Evolutionary conservation across 345 rosid species (phyloP).

Genomic region (Aegle marmelos): DNA sequence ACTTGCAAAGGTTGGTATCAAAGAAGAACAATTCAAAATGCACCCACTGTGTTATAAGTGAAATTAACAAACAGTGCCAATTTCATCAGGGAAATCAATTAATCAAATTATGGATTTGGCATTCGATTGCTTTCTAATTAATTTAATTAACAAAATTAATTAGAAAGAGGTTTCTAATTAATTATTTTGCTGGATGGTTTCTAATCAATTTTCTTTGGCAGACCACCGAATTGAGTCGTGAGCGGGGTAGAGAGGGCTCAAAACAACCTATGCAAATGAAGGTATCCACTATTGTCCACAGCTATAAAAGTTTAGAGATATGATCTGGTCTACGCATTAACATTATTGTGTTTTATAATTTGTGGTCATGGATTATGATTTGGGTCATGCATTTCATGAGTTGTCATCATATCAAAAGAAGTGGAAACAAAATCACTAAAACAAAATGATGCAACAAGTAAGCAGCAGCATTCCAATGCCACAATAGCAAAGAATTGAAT

Average conservation of each 20-base stretch:
- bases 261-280: too few relatives aligned
- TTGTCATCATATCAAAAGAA: slow-evolving; percentile 5
- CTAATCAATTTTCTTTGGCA: too few relatives aligned
- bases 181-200: too few relatives aligned
- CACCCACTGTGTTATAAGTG: neutral
- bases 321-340: neutral
- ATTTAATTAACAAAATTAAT: too few relatives aligned
- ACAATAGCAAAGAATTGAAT: neutral
- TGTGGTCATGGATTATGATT: neutral
- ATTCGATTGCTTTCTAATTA: neutral
- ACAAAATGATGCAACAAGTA: slow-evolving; percentile 11
- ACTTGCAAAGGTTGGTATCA: neutral
- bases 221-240: too few relatives aligned
- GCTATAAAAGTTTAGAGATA: neutral
- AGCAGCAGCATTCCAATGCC: slow-evolving; percentile 9
- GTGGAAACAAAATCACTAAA: neutral
- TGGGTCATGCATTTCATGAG: neutral
- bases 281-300: neutral
- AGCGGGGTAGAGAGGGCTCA: too few relatives aligned
- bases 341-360: neutral
- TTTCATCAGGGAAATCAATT: neutral
- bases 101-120: neutral
- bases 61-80: neutral
- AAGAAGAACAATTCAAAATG: too few relatives aligned
- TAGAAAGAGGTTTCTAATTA: too few relatives aligned